Percentiles rank a stretch among this genome's conserved stretches.
phyloP scores from a whole-genome alignment of 192 early-diverging fungal genomes.

The Entomortierella beljakovae region DNA sequence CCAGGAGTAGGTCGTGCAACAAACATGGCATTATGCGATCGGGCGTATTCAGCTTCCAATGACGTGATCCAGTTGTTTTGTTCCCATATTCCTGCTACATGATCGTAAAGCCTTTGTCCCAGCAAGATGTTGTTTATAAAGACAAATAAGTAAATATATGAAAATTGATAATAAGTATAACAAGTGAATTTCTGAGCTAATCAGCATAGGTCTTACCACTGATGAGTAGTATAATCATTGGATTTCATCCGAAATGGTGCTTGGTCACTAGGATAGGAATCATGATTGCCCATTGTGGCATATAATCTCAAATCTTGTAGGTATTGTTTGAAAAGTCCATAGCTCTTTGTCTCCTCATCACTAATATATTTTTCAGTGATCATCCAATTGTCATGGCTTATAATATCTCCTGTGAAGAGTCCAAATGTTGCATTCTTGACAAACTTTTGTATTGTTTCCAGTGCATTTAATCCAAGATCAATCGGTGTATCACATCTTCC shows the following conservation, averaged over 20 bases:
- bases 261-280: conserved; percentile 53
- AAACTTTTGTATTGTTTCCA: conserved; percentile 56
- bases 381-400: conserved; percentile 65
- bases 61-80: conserved; percentile 58
- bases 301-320: conserved; percentile 56
- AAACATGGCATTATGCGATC: conserved; percentile 61
- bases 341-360: conserved; percentile 45
- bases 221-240: conserved; percentile 31
- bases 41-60: conserved; percentile 36
- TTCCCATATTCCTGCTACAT: conserved; percentile 57
- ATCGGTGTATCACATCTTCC: conserved; percentile 64
- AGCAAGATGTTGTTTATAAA: not conserved
- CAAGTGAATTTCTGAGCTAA: no score
- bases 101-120: conserved; percentile 55
- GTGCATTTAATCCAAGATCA: conserved; percentile 55
- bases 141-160: no score
- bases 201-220: conserved; percentile 21
- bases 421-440: conserved; percentile 57
- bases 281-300: conserved; percentile 66
- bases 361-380: conserved; percentile 51
- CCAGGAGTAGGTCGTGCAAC: conserved; percentile 54
- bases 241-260: conserved; percentile 16
- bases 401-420: conserved; percentile 68
- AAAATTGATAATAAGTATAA: no score
- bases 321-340: conserved; percentile 46